Evolutionary conservation across 2,329 filamentous ascomycete genomes (phyloP), one percentile per base, ranked within the genome.

Genomic region (Fusarium sp.): DNA sequence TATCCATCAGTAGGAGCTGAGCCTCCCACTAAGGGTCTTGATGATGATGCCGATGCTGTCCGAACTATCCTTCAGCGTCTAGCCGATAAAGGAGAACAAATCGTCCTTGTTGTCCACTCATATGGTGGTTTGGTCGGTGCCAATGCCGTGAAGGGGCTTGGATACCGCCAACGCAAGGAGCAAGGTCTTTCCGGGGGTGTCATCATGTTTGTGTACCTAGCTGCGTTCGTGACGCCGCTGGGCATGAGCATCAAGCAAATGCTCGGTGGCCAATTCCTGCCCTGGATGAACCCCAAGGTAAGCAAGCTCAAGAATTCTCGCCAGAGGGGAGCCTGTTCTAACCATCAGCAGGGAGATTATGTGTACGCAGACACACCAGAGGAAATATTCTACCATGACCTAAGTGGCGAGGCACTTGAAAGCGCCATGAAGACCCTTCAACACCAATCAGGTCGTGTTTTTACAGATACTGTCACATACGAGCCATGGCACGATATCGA

Each of bases 101-200:
- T 86, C 19, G 72, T 86, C 2, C 79, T 86, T 5, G 72, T 83
- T 10, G 78, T 80, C 9, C 84, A 86, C 68, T 85, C 82, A 5
- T 85, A 84, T 76, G 81, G 82, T n/a, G 84, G 84, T 19, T 75
- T 83, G 2, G 77, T 84, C 4, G 80, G 79, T 12, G 77, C 78
- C 33, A 81, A 81, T 49, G 84, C 82, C 1, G 73, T 85, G 14
- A 69, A 76, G 18, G 81, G 81, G 1, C 74, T 82, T 3, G 78
- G 80, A 5, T 79, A 82, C 52, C 77, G 76, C 39, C 72, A 81
- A 25, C 78, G 83, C 14, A 66, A 73, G 33, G 69, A 64, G 0
- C 72, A 74, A 4, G 83, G 81, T 4, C 69, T 80, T 54, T 61
- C 76, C 10, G 84, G 84, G 1, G 83, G 84, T 11, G 80, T 85